Evolutionary conservation across 2,329 filamentous ascomycete species (phyloP).

Genomic region (Trichoderma endophyticum): DNA sequence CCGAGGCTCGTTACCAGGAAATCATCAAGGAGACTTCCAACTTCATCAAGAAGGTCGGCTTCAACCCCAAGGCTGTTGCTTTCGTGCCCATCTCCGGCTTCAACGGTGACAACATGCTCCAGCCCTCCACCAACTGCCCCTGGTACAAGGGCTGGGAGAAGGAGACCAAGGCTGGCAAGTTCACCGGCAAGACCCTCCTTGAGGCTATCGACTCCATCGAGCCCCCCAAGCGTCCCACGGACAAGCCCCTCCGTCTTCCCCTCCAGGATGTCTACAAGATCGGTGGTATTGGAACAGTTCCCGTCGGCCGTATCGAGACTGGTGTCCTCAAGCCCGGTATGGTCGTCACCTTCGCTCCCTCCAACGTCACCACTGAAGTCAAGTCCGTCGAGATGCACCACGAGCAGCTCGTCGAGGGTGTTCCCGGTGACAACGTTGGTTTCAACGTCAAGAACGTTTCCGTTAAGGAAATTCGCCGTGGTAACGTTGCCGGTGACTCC

Average conservation of each 20-base stretch:
- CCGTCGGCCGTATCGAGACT: conserved; percentile 99
- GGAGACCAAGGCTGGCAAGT: conserved; percentile 84
- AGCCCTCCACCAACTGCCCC: conserved; percentile 84
- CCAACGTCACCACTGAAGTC: conserved; percentile 99
- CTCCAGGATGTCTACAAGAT: conserved; percentile 99
- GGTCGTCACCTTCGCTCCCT: conserved; percentile 97
- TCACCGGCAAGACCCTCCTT: conserved; percentile 93
- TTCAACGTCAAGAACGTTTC: conserved; percentile 99
- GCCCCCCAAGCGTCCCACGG: conserved; percentile 84
- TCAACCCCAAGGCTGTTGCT: conserved; percentile 97
- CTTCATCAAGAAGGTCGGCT: conserved; percentile 99
- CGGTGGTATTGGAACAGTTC: conserved; percentile 99
- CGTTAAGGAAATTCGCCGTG: conserved; percentile 99
- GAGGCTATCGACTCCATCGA: conserved; percentile 98
- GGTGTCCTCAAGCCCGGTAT: conserved; percentile 88
- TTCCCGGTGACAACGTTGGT: conserved; percentile 99
- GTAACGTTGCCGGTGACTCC: conserved; percentile 99
- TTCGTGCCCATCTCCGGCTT: conserved; percentile 99
- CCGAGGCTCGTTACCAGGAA: conserved; percentile 92
- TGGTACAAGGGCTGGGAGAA: conserved; percentile 99
- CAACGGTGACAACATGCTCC: conserved; percentile 99
- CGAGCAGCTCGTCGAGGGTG: conserved; percentile 94
- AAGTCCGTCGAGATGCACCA: conserved; percentile 99
- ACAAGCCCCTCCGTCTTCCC: conserved; percentile 99
- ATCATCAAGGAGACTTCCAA: conserved; percentile 99